A percentile compares a stretch with the other conserved stretches of the same genome.
These are phyloP conservation scores for Lentinula novae-zelandiae DNA, from an alignment of 1,284 basidiomycete genomes.

Conservation along the genomic window DNA sequence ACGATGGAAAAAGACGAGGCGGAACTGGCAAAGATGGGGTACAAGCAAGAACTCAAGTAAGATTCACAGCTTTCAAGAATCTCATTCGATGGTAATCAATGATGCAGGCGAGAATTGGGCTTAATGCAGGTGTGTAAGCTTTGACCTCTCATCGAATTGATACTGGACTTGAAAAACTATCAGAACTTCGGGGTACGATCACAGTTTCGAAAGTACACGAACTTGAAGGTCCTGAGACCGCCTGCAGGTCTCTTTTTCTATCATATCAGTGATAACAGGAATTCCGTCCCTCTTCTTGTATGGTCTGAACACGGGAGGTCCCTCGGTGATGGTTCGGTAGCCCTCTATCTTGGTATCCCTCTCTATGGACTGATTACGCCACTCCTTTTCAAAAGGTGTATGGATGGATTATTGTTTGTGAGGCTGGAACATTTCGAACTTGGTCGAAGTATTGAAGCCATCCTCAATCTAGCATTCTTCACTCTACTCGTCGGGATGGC, in stretches of 20 bases:
- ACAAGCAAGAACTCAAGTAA: conserved; percentile 70
- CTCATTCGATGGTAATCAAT: neutral
- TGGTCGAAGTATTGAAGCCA: neutral
- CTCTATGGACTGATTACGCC: neutral
- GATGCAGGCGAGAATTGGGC: conserved; percentile 49
- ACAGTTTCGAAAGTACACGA: neutral
- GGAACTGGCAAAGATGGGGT: conserved; percentile 69
- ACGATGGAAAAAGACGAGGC: conserved; percentile 46
- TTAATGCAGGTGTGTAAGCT: conserved; percentile 49
- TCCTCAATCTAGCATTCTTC: conserved; percentile 43
- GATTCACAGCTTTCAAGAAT: conserved; percentile 16
- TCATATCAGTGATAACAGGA: conserved; percentile 71
- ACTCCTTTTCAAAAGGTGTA: conserved; percentile 31
- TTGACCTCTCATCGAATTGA: conserved; percentile 1
- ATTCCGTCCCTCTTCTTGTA: conserved; percentile 64
- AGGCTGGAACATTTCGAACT: neutral
- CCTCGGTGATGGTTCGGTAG: conserved; percentile 53
- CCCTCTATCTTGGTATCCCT: neutral
- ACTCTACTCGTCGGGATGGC: conserved; percentile 65
- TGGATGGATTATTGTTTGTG: conserved; percentile 69
- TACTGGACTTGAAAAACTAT: neutral
- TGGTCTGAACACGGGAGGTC: conserved; percentile 69
- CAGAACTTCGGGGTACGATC: conserved; percentile 62
- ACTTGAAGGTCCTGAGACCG: neutral
- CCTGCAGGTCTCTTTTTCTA: conserved; percentile 60